Evolutionary conservation across 176 grass and related monocot species (phyloP).

Genomic region (Themeda triandra): DNA sequence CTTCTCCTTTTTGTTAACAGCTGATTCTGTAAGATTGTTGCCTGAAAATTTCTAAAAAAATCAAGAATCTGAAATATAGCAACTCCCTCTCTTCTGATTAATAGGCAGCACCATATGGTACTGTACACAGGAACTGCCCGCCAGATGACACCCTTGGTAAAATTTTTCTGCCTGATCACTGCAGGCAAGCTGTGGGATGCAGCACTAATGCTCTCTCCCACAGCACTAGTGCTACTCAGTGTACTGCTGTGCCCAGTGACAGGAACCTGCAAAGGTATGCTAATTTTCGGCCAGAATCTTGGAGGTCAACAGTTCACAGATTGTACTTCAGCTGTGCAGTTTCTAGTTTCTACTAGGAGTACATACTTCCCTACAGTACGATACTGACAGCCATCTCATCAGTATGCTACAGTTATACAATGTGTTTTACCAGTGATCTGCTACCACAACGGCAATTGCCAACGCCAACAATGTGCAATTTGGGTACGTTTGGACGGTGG

Average conservation of each 20-base stretch:
- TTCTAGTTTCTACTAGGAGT: not conserved
- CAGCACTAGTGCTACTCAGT: not conserved
- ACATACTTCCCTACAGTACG: conserved; percentile 3
- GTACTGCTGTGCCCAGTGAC: not conserved
- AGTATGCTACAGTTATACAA: not conserved
- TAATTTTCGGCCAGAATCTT: not conserved
- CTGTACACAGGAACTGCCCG: not conserved
- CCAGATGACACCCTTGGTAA: too few species aligned
- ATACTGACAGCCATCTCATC: not conserved
- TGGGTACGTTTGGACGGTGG: not conserved
- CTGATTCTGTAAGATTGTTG: too few species aligned
- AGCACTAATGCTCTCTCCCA: too few species aligned
- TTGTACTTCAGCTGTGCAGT: not conserved
- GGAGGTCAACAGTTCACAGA: not conserved
- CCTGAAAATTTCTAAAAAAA: not conserved
- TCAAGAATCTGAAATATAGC: not conserved
- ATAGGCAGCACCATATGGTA: not conserved
- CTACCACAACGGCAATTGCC: not conserved
- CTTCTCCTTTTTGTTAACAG: too few species aligned
- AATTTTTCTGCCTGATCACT: too few species aligned
- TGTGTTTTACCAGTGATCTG: not conserved
- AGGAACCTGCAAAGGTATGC: conserved; percentile 11
- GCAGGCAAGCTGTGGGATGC: not conserved
- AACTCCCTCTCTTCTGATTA: not conserved
- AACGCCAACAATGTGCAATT: not conserved